Conservation (phyloP, 164 flowering plant species). For the Vitis cinerea region DNA sequence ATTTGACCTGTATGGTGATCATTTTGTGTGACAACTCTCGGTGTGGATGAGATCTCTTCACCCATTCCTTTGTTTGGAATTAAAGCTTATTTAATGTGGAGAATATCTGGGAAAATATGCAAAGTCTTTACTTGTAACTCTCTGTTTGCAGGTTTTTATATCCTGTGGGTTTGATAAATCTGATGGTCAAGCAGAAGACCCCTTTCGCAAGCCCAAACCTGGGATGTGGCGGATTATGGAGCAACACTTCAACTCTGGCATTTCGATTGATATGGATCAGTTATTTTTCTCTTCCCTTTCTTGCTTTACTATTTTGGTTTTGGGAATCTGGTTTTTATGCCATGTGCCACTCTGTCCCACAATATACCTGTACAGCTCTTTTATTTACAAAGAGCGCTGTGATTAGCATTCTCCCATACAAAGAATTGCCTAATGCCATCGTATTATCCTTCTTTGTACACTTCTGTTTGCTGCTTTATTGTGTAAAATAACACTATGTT, state of each 20-base stretch:
- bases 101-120: background rate
- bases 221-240: conserved; percentile 96
- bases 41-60: too few relatives aligned
- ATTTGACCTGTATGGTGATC: too few relatives aligned
- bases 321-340: too few relatives aligned
- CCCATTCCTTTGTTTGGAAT: too few relatives aligned
- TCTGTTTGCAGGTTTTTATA: conserved; percentile 72
- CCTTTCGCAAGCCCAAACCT: conserved; percentile 80
- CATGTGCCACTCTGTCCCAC: too few relatives aligned
- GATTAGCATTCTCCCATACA: too few relatives aligned
- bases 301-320: conserved; percentile 1
- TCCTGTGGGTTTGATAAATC: conserved; percentile 73
- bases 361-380: too few relatives aligned
- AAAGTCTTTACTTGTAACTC: background rate
- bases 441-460: background rate
- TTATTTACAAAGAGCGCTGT: too few relatives aligned
- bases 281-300: conserved; percentile 25
- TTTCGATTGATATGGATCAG: conserved; percentile 77
- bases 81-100: background rate
- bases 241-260: conserved; percentile 82
- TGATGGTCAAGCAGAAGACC: conserved; percentile 48
- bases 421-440: background rate
- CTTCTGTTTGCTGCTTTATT: background rate
- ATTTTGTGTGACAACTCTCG: too few relatives aligned
- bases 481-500: background rate